Base-by-base conservation (phyloP, 768 basidiomycete species). In the Tricholoma flavovirens region DNA sequence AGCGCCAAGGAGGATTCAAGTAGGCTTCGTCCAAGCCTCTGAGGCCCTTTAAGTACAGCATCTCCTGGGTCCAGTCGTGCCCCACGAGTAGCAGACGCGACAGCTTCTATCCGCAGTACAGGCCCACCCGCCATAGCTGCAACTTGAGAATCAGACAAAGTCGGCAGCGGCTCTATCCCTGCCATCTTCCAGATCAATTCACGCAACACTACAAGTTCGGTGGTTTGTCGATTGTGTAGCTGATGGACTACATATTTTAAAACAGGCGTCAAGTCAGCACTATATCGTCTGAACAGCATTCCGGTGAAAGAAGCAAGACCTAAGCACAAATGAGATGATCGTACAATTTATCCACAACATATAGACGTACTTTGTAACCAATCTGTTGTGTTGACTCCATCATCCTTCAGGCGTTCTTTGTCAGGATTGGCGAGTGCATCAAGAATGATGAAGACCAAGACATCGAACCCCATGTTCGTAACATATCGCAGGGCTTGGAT, bases 101-200 rank as follows among this genome's bases (percentile, higher is more conserved):
- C 80, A 2, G 92, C 89, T 73, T 98, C 96, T 42, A 87, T 86
- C 29, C 93, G 84, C 53, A 99, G 79, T 24, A 83, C 79, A 3
- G 90, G 85, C 4, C 97, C 97, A 46, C 95, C 93, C 5, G 90
- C 91, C 85, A 97, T 95, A 5, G 92, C 92, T 38, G 79, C 69
- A 51, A 98, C 84, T 69, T 98, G 95, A 0, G 85, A 77, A 58
- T 97, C 93, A 0, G 93, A 90, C 35, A 98, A 74, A 67, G 87
- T 93, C 0, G 92, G 90, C 51, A 97, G 75, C 3, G 93, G 92
- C 64, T 96, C 88, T 56, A 97, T 91, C 3, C 90, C 93, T 5
- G 93, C 88, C 93, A 98, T 96, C 67, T 93, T 91, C 81, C 86
- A 88, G 51, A 98, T 92, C 51, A 99, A 74, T 65, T 96, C 93